These are phyloP conservation scores for Lomentospora prolificans DNA, from an alignment of 2,329 filamentous ascomycete species.

Conservation along the genomic window DNA sequence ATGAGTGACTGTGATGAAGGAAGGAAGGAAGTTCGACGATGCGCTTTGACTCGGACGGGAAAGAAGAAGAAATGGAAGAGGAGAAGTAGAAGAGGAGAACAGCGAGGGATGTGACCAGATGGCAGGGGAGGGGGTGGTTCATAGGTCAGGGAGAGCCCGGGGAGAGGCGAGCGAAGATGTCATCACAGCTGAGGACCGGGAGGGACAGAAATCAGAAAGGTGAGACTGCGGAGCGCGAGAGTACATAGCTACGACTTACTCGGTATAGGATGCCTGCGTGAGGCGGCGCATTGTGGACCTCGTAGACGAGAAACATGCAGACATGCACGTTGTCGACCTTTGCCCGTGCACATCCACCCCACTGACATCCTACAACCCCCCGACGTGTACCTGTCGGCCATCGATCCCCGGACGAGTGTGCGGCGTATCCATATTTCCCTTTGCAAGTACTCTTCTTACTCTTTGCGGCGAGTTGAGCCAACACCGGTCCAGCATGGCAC, in stretches of 20 bases:
- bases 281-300: constrained; percentile 2
- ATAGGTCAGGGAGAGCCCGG: neutral
- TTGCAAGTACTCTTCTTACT: neutral
- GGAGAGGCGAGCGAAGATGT: neutral
- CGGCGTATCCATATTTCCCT: neutral
- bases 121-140: neutral
- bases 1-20: neutral
- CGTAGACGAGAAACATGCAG: neutral
- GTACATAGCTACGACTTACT: neutral
- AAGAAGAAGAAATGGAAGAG: neutral
- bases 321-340: neutral
- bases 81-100: neutral
- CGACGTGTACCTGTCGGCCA: neutral
- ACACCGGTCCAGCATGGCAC: neutral
- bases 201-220: neutral
- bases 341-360: neutral
- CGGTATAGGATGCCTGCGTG: neutral
- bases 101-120: neutral
- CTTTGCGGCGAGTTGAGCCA: neutral
- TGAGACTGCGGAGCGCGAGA: neutral
- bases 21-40: neutral
- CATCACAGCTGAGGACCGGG: neutral
- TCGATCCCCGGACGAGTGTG: neutral
- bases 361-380: neutral
- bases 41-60: neutral